Evolutionary conservation across 441 rosid genomes (phyloP).

Genomic region (Syzygium syzygioides): DNA sequence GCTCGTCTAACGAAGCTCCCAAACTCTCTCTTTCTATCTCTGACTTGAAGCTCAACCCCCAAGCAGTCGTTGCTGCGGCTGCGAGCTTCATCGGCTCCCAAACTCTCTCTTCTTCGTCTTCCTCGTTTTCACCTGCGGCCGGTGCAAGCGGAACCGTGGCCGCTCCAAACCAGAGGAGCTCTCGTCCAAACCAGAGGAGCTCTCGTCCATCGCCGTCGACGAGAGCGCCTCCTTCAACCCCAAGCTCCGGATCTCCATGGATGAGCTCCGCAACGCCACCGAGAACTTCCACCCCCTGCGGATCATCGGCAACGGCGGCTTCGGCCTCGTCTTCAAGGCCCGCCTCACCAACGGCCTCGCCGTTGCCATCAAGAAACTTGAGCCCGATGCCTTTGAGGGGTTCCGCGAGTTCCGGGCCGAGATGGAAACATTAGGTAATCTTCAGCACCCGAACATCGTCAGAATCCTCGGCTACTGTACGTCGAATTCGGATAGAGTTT

Average conservation of each 20-base stretch:
- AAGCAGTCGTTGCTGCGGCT: conserved; percentile 15
- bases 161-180: conserved; percentile 1
- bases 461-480: neutral
- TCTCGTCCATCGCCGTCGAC: conserved; percentile 5
- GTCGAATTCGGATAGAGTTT: neutral
- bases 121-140: conserved; percentile 23
- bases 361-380: neutral
- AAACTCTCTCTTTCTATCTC: neutral
- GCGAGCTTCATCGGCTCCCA: conserved; percentile 24
- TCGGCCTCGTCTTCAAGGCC: neutral
- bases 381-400: neutral
- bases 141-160: neutral
- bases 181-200: too few species aligned
- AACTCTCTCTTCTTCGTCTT: conserved; percentile 19
- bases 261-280: neutral
- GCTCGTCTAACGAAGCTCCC: neutral
- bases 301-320: neutral
- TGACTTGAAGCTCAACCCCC: conserved; percentile 6
- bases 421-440: neutral
- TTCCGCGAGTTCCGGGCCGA: neutral
- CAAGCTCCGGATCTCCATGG: conserved; percentile 50
- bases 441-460: neutral
- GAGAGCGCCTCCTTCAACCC: conserved; percentile 57
- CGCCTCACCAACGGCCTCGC: neutral
- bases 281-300: neutral